Evolutionary conservation across 306 rosid species (phyloP).

Genomic region (Pachyrhizus erosus): DNA sequence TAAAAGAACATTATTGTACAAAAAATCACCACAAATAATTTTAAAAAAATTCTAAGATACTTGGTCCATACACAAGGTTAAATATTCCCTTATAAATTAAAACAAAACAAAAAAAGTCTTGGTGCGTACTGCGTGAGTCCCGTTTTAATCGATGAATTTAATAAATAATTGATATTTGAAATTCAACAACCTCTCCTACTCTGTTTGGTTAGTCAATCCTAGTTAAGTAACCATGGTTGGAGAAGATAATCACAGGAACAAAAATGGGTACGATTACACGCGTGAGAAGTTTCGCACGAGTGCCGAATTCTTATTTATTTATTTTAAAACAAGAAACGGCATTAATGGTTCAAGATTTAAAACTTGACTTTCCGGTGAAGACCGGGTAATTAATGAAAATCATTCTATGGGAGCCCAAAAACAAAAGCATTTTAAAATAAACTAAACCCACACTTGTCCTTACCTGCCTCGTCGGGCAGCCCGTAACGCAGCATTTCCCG

Average conservation of each 20-base stretch:
- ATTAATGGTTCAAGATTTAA: slow-evolving; percentile 5
- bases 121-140: background rate
- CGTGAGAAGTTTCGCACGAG: slow-evolving; percentile 39
- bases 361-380: slow-evolving; percentile 47
- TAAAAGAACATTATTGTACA: background rate
- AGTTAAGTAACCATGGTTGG: slow-evolving; percentile 51
- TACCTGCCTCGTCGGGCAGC: slow-evolving; percentile 64
- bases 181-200: slow-evolving; percentile 41
- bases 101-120: background rate
- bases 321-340: background rate
- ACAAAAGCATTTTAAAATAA: slow-evolving; percentile 22
- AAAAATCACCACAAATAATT: background rate
- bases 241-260: slow-evolving; percentile 5
- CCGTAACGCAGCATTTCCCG: slow-evolving; percentile 11
- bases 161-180: slow-evolving; percentile 19
- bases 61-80: background rate
- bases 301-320: slow-evolving; percentile 6
- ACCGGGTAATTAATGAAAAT: slow-evolving; percentile 41
- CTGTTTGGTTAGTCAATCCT: slow-evolving; percentile 27
- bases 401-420: background rate
- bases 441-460: slow-evolving; percentile 62
- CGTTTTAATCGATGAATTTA: slow-evolving; percentile 24
- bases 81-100: background rate
- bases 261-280: slow-evolving; percentile 14
- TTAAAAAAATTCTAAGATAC: background rate